A percentile compares a stretch with the other conserved stretches of the same genome.
These are phyloP conservation scores for Graphium sp. DNA, from an alignment of 2,329 filamentous ascomycete genomes.

Conservation along the genomic window DNA sequence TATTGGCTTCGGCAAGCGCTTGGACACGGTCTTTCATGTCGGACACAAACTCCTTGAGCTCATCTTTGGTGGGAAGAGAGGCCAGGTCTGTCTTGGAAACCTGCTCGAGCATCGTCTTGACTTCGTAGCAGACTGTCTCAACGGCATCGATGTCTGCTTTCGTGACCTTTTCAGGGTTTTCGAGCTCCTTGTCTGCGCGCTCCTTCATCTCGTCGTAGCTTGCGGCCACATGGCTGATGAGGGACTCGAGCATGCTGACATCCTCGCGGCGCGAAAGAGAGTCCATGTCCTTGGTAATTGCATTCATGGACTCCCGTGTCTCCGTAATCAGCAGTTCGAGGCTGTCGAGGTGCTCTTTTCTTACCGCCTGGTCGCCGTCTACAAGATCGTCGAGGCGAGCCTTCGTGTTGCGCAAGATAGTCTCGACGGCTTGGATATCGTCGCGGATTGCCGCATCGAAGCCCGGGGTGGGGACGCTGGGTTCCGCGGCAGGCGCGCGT, in stretches of 20 bases:
- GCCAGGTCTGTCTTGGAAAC: slow-evolving; percentile 56
- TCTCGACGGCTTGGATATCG: slow-evolving; percentile 82
- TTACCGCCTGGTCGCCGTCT: slow-evolving; percentile 52
- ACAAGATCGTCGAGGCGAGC: slow-evolving; percentile 68
- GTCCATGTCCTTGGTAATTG: slow-evolving; percentile 50
- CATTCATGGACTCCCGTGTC: slow-evolving; percentile 55
- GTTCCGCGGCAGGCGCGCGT: slow-evolving; percentile 6
- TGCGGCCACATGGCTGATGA: slow-evolving; percentile 61
- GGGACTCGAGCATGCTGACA: slow-evolving; percentile 55
- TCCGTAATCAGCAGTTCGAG: slow-evolving; percentile 54
- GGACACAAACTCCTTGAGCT: slow-evolving; percentile 54
- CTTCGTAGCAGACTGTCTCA: slow-evolving; percentile 66
- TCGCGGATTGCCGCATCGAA: slow-evolving; percentile 38
- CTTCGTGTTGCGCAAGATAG: slow-evolving; percentile 77
- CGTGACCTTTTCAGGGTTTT: slow-evolving; percentile 48
- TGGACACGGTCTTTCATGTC: slow-evolving; percentile 55
- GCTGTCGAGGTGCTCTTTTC: slow-evolving; percentile 46
- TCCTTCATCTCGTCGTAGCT: slow-evolving; percentile 61
- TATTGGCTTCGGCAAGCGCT: slow-evolving; percentile 53
- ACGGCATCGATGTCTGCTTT: slow-evolving; percentile 74
- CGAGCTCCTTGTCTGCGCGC: slow-evolving; percentile 31
- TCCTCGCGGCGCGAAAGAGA: slow-evolving; percentile 64
- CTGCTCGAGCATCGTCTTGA: slow-evolving; percentile 63
- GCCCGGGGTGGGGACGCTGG: slow-evolving; percentile 7
- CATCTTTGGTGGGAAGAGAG: slow-evolving; percentile 57